Evolutionary conservation across 768 basidiomycete genomes (phyloP).

Genomic region (Pilatotrama ljubarskyi): DNA sequence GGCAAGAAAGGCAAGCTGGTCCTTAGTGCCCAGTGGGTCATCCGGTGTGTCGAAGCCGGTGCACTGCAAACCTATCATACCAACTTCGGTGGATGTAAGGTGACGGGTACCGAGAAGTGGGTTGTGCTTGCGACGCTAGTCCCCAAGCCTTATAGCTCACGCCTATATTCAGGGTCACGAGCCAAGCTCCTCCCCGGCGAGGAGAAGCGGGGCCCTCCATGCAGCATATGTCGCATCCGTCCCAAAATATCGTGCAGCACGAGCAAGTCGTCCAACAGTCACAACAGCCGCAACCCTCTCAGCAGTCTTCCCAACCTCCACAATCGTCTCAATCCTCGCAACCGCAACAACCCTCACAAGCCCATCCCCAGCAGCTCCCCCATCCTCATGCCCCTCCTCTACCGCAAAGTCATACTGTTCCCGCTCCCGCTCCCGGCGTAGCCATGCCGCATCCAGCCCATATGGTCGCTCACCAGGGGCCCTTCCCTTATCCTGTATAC

Average conservation of each 20-base stretch:
- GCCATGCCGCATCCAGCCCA: slow-evolving; percentile 26
- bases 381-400: slow-evolving; percentile 4
- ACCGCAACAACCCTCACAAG: slow-evolving; percentile 8
- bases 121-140: slow-evolving; percentile 23
- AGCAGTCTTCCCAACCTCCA: slow-evolving; percentile 8
- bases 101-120: slow-evolving; percentile 73
- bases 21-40: slow-evolving; percentile 72
- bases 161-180: neutral
- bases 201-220: slow-evolving; percentile 8
- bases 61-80: slow-evolving; percentile 72
- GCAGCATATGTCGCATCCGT: slow-evolving; percentile 14
- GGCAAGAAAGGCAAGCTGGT: slow-evolving; percentile 81
- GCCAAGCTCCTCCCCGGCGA: neutral
- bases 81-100: slow-evolving; percentile 81
- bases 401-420: slow-evolving; percentile 3
- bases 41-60: slow-evolving; percentile 70
- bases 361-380: slow-evolving; percentile 13
- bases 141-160: neutral
- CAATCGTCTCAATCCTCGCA: slow-evolving; percentile 17
- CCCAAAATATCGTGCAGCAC: slow-evolving; percentile 14
- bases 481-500: slow-evolving; percentile 26
- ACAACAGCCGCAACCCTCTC: slow-evolving; percentile 17
- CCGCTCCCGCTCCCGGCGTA: slow-evolving; percentile 25
- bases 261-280: slow-evolving; percentile 22
- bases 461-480: slow-evolving; percentile 8